phyloP scores from a whole-genome alignment of 1,284 basidiomycete species.

The Sphagnurus paluster region DNA sequence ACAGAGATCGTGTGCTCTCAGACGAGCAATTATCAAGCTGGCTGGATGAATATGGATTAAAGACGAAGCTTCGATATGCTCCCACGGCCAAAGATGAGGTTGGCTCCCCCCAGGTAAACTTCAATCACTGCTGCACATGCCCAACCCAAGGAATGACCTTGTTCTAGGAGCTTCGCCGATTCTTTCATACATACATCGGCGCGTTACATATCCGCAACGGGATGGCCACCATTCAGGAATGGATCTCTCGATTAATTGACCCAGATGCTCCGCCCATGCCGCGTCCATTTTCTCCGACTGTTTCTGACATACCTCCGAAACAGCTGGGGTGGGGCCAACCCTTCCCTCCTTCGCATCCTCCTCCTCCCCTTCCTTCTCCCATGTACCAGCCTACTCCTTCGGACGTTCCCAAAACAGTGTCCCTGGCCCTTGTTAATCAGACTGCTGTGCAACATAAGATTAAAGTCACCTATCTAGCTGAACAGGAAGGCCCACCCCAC shows the following conservation, averaged over 20 bases:
- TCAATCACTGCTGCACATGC: neutral
- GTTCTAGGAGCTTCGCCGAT: conserved; percentile 44
- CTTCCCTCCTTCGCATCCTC: conserved; percentile 31
- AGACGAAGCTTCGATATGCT: conserved; percentile 38
- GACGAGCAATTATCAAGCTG: conserved; percentile 37
- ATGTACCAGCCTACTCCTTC: conserved; percentile 7
- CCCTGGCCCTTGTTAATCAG: conserved; percentile 53
- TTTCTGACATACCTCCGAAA: conserved; percentile 1
- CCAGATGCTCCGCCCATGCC: conserved; percentile 32
- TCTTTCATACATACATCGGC: conserved; percentile 53
- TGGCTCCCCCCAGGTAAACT: conserved; percentile 35
- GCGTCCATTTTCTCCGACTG: conserved; percentile 9
- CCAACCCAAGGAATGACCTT: neutral
- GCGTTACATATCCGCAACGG: conserved; percentile 50
- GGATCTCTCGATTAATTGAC: conserved; percentile 50
- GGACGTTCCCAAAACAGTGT: conserved; percentile 29
- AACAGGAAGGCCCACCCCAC: conserved; percentile 49
- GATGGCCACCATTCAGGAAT: conserved; percentile 37
- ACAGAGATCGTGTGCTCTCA: conserved; percentile 26
- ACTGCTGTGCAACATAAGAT: conserved; percentile 45
- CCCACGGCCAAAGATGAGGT: conserved; percentile 30
- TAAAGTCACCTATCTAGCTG: conserved; percentile 41
- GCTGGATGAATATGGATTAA: conserved; percentile 43
- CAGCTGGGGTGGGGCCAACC: conserved; percentile 14
- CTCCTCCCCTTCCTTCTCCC: conserved; percentile 30